Conservation (phyloP, 2,329 filamentous ascomycete genomes). For the Aureobasidium zeae region DNA sequence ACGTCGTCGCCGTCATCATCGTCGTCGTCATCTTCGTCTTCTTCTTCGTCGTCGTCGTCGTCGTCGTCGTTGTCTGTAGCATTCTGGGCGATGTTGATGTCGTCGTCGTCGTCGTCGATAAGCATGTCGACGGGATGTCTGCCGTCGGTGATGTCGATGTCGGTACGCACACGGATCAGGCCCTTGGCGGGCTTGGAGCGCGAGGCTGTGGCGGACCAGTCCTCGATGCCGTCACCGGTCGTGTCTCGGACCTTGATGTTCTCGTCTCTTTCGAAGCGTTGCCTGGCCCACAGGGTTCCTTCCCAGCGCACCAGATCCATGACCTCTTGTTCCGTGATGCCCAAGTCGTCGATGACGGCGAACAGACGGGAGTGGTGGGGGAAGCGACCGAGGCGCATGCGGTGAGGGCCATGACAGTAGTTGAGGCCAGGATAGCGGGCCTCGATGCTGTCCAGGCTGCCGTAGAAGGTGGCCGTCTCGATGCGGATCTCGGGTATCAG, state of each 20-base stretch:
- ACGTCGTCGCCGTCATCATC: slow-evolving; percentile 18
- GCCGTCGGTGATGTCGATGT: slow-evolving; percentile 9
- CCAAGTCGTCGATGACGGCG: slow-evolving; percentile 61
- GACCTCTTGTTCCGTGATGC: slow-evolving; percentile 61
- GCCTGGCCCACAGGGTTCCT: slow-evolving; percentile 73
- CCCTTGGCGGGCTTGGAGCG: slow-evolving; percentile 23
- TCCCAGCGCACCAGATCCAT: slow-evolving; percentile 69
- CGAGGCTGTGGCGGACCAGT: slow-evolving; percentile 46
- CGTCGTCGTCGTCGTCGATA: not conserved
- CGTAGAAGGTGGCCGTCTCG: slow-evolving; percentile 70
- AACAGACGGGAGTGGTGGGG: slow-evolving; percentile 69
- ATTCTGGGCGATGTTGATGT: too few species aligned
- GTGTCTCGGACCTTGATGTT: slow-evolving; percentile 62
- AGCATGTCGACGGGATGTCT: slow-evolving; percentile 3
- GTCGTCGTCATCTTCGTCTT: slow-evolving; percentile 18
- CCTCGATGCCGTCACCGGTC: slow-evolving; percentile 56
- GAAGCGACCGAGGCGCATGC: slow-evolving; percentile 68
- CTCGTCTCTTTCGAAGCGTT: slow-evolving; percentile 68
- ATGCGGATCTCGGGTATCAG: slow-evolving; percentile 70
- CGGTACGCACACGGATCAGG: slow-evolving; percentile 9
- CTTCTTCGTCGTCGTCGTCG: slow-evolving; percentile 20
- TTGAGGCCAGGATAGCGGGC: slow-evolving; percentile 75
- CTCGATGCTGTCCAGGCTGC: slow-evolving; percentile 68
- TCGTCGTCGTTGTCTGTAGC: not conserved
- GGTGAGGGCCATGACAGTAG: slow-evolving; percentile 64